phyloP scores from a whole-genome alignment of 306 rosid species.

The Malus sieversii region DNA sequence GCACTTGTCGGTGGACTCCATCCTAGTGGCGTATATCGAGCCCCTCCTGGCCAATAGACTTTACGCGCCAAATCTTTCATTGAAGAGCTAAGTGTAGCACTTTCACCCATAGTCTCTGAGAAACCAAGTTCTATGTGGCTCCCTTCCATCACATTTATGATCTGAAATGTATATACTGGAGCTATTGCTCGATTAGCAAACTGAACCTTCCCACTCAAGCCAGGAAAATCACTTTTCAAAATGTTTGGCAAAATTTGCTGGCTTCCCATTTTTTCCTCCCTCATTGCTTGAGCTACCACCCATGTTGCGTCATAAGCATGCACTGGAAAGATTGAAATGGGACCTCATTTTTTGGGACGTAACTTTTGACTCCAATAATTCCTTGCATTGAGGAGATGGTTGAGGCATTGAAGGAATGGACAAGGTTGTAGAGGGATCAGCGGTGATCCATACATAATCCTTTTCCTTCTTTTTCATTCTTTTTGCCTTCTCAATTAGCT shows the following conservation, averaged over 20 bases:
- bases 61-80: background rate
- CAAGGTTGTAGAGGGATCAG: slow-evolving; percentile 36
- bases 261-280: background rate
- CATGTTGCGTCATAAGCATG: slow-evolving; percentile 41
- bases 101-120: background rate
- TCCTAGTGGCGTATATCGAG: background rate
- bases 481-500: slow-evolving; percentile 26
- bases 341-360: slow-evolving; percentile 7
- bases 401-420: slow-evolving; percentile 36
- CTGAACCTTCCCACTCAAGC: slow-evolving; percentile 17
- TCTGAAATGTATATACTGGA: slow-evolving; percentile 20
- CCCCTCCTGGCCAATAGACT: slow-evolving; percentile 17
- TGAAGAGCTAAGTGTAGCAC: background rate
- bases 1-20: background rate
- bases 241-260: slow-evolving; percentile 17
- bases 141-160: slow-evolving; percentile 13
- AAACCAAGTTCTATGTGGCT: slow-evolving; percentile 8
- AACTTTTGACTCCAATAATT: slow-evolving; percentile 30
- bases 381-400: slow-evolving; percentile 38
- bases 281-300: slow-evolving; percentile 29
- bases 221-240: slow-evolving; percentile 12
- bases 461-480: slow-evolving; percentile 33
- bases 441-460: slow-evolving; percentile 45
- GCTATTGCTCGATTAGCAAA: slow-evolving; percentile 12
- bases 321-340: slow-evolving; percentile 12